Conservation (phyloP, 257 asterid genomes). For the Ligustrum vulgare region DNA sequence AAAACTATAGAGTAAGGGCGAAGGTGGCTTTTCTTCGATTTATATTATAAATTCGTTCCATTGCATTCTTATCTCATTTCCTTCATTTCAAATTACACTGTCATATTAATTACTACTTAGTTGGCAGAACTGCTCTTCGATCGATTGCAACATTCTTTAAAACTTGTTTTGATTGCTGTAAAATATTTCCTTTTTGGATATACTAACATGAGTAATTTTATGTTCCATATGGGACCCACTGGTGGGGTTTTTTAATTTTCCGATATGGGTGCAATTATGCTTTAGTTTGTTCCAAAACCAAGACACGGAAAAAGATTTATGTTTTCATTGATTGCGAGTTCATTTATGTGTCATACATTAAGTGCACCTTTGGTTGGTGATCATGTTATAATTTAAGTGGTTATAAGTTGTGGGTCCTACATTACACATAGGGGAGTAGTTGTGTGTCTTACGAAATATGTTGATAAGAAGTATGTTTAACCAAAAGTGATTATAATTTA, state of each 20-base stretch:
- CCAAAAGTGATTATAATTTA: too few relatives aligned
- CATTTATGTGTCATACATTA: neutral
- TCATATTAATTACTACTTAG: neutral
- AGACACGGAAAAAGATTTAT: neutral
- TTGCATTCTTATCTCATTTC: neutral
- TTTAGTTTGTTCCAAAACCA: neutral
- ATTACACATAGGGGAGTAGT: too few relatives aligned
- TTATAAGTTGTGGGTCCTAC: too few relatives aligned
- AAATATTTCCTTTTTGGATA: neutral
- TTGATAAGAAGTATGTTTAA: too few relatives aligned
- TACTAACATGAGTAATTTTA: too few relatives aligned
- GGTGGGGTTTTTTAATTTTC: too few relatives aligned
- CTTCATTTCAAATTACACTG: neutral
- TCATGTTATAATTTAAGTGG: too few relatives aligned
- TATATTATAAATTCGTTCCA: neutral
- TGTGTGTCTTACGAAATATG: too few relatives aligned
- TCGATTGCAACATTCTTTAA: neutral
- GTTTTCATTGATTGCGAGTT: neutral
- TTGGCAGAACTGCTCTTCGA: neutral
- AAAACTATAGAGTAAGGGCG: neutral
- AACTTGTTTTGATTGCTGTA: neutral
- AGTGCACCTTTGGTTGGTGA: too few relatives aligned
- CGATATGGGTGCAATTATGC: neutral
- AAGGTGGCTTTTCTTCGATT: neutral
- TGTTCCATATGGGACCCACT: too few relatives aligned